Evolutionary conservation across 1,139 yeast species (phyloP).

Genomic region (Casaregolazyma lundiana): DNA sequence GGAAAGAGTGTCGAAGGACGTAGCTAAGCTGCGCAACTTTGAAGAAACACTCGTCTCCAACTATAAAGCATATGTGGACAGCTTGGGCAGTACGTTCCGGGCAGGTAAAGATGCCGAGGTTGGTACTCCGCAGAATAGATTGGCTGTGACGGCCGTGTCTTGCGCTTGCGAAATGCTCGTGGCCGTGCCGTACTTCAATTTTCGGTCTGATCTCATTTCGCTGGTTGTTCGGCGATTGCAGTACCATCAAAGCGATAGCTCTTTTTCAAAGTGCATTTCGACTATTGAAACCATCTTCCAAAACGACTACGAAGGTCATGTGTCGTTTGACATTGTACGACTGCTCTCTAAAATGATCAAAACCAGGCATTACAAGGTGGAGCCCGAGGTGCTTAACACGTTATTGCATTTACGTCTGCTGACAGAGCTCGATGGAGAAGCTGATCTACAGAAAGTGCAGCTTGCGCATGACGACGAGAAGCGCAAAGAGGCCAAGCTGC

Average conservation of each 20-base stretch:
- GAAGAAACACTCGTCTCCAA: conserved; percentile 72
- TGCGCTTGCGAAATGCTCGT: conserved; percentile 77
- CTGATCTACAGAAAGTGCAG: conserved; percentile 55
- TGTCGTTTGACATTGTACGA: conserved; percentile 68
- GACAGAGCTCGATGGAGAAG: conserved; percentile 55
- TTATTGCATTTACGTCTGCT: conserved; percentile 69
- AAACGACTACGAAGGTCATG: conserved; percentile 75
- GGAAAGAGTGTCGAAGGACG: conserved; percentile 79
- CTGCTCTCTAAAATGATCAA: conserved; percentile 64
- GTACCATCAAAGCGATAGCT: conserved; percentile 32
- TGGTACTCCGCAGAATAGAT: conserved; percentile 35
- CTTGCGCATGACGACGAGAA: conserved; percentile 40
- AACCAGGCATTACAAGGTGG: conserved; percentile 72
- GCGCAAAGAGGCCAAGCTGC: conserved; percentile 37
- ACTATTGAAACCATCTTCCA: conserved; percentile 60
- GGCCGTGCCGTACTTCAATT: conserved; percentile 74
- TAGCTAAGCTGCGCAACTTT: conserved; percentile 66
- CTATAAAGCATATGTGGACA: conserved; percentile 64
- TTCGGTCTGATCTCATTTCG: conserved; percentile 63
- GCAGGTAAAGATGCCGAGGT: conserved; percentile 22
- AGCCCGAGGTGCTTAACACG: conserved; percentile 74
- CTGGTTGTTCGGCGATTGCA: conserved; percentile 50
- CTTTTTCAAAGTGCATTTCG: conserved; percentile 57
- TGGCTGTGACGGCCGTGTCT: conserved; percentile 59
- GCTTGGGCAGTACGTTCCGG: conserved; percentile 38